phyloP scores from a whole-genome alignment of 108 stramenopile genomes.

The Skeletonema tropicum region DNA sequence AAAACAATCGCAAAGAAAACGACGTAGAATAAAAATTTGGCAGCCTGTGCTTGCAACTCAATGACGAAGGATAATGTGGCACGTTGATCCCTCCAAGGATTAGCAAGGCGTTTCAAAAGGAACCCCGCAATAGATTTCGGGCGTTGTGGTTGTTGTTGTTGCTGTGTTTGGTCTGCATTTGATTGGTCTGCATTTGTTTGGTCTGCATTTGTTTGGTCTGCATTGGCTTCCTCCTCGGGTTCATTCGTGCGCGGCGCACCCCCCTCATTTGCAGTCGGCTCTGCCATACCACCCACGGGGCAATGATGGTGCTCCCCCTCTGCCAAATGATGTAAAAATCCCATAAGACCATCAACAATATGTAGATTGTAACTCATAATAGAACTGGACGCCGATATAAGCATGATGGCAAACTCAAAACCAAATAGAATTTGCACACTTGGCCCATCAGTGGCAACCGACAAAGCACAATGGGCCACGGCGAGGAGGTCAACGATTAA shows the following conservation, averaged over 20 bases:
- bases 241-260: background rate
- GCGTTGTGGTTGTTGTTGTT: background rate
- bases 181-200: conserved; percentile 1
- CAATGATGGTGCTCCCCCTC: conserved; percentile 49
- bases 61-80: conserved; percentile 88
- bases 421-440: conserved; percentile 91
- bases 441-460: conserved; percentile 72
- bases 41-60: conserved; percentile 91
- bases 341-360: conserved; percentile 82
- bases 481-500: conserved; percentile 63
- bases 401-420: conserved; percentile 92
- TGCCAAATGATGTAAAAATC: conserved; percentile 62
- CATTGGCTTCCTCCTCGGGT: background rate
- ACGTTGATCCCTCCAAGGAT: conserved; percentile 81
- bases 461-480: conserved; percentile 61
- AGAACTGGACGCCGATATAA: conserved; percentile 75
- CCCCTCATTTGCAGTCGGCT: conserved; percentile 11
- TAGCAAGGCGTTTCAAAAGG: conserved; percentile 48
- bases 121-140: conserved; percentile 22
- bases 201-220: conserved; percentile 2
- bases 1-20: conserved; percentile 95
- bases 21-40: conserved; percentile 94
- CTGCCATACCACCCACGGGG: conserved; percentile 41
- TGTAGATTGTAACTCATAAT: conserved; percentile 81
- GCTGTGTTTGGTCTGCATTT: too few species aligned